Conservation (phyloP, 345 rosid genomes). For the Cardamine resedifolia region DNA sequence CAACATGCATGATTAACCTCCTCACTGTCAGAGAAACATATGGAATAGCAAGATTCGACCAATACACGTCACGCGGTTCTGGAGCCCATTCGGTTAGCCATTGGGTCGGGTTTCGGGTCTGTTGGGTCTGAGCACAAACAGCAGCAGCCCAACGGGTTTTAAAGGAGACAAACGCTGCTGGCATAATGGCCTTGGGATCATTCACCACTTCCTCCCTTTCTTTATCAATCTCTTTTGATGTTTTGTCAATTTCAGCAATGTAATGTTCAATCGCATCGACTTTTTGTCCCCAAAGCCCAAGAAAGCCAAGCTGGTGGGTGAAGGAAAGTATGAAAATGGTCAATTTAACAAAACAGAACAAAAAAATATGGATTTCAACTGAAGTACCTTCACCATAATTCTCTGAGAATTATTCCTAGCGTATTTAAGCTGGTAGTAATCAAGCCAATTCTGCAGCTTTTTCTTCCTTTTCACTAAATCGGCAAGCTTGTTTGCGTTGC, state of each 20-base stretch:
- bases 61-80: slow-evolving; percentile 91
- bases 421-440: slow-evolving; percentile 71
- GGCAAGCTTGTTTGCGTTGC: slow-evolving; percentile 84
- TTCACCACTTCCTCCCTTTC: slow-evolving; percentile 65
- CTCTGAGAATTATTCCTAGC: slow-evolving; percentile 52
- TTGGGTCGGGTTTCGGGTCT: slow-evolving; percentile 76
- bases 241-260: slow-evolving; percentile 58
- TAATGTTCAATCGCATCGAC: slow-evolving; percentile 81
- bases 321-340: slow-evolving; percentile 1
- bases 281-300: slow-evolving; percentile 72
- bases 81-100: slow-evolving; percentile 99
- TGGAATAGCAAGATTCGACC: slow-evolving; percentile 89
- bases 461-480: slow-evolving; percentile 75
- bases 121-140: slow-evolving; percentile 98
- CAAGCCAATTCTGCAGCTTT: slow-evolving; percentile 84
- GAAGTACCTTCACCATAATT: slow-evolving; percentile 64
- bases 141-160: slow-evolving; percentile 97
- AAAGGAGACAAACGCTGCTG: slow-evolving; percentile 96
- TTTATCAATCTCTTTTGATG: slow-evolving; percentile 63
- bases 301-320: slow-evolving; percentile 78
- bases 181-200: slow-evolving; percentile 83
- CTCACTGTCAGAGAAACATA: slow-evolving; percentile 69
- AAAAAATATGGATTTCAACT: not conserved
- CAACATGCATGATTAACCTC: slow-evolving; percentile 74
- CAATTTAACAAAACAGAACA: slow-evolving; percentile 5